Conservation (phyloP, 805 yeast species). For the Ogataea nitratoaversa region DNA sequence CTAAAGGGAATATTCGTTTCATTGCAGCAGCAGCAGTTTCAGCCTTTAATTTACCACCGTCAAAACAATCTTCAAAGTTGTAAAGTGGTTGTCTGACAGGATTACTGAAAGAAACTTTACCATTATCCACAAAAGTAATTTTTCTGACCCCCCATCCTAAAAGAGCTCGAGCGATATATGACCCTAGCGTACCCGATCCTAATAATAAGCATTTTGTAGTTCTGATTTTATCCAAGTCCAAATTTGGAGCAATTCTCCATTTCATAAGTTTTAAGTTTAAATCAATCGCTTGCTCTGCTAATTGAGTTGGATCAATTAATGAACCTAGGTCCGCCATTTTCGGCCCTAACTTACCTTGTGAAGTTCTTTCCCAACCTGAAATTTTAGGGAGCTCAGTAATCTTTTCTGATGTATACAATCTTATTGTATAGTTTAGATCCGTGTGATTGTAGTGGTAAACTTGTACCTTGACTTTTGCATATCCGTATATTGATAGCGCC, state of each 20-base stretch:
- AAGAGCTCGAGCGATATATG: slow-evolving; percentile 80
- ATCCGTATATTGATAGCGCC: slow-evolving; percentile 31
- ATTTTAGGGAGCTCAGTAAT: slow-evolving; percentile 35
- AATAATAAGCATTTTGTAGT: slow-evolving; percentile 63
- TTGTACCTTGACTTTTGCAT: slow-evolving; percentile 32
- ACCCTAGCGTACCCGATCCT: slow-evolving; percentile 97
- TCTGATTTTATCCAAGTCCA: slow-evolving; percentile 65
- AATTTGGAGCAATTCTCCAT: slow-evolving; percentile 87
- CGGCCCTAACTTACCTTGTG: slow-evolving; percentile 70
- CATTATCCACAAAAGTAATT: slow-evolving; percentile 87
- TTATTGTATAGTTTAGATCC: slow-evolving; percentile 26
- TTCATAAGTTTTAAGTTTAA: slow-evolving; percentile 89
- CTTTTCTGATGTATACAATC: slow-evolving; percentile 15
- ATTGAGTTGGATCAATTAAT: slow-evolving; percentile 71
- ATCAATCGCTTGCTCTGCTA: slow-evolving; percentile 91
- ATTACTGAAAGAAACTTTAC: slow-evolving; percentile 83
- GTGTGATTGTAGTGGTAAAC: slow-evolving; percentile 34
- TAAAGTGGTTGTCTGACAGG: slow-evolving; percentile 94
- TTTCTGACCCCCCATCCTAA: slow-evolving; percentile 93
- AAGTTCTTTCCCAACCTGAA: slow-evolving; percentile 90
- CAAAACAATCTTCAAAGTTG: slow-evolving; percentile 72
- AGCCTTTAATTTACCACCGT: slow-evolving; percentile 78
- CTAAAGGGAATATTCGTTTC: slow-evolving; percentile 73
- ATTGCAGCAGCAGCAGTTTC: slow-evolving; percentile 69
- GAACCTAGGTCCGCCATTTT: slow-evolving; percentile 79